These are phyloP conservation scores for Nicotiana rustica DNA, from an alignment of 305 asterid species.

Conservation along the genomic window DNA sequence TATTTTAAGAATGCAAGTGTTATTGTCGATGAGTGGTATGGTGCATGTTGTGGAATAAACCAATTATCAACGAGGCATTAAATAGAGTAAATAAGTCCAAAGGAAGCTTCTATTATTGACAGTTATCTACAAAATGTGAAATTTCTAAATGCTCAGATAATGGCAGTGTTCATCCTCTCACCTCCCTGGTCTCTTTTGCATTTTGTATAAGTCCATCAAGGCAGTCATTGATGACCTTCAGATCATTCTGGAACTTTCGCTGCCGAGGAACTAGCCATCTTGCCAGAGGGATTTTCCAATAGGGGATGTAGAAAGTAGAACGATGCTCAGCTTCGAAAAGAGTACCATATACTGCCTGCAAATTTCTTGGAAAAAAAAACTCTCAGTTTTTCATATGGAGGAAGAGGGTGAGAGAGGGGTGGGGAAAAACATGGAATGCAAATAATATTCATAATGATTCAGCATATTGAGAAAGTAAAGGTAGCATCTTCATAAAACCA, in stretches of 20 bases:
- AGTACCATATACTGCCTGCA: conserved; percentile 96
- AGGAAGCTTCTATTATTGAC: not conserved
- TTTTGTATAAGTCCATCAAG: conserved; percentile 86
- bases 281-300: conserved; percentile 92
- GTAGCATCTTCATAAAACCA: conserved; percentile 21
- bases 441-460: not conserved
- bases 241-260: conserved; percentile 84
- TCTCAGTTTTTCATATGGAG: conserved; percentile 30
- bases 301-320: conserved; percentile 93
- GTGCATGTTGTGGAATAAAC: conserved; percentile 15
- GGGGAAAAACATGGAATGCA: conserved; percentile 19
- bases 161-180: conserved; percentile 44
- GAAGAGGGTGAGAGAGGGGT: conserved; percentile 23
- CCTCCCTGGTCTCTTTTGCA: conserved; percentile 96
- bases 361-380: conserved; percentile 9
- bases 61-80: conserved; percentile 16
- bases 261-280: conserved; percentile 93
- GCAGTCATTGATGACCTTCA: conserved; percentile 85
- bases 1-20: not conserved
- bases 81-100: not conserved
- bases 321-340: conserved; percentile 98
- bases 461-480: conserved; percentile 8
- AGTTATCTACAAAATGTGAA: not conserved
- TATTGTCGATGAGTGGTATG: conserved; percentile 18
- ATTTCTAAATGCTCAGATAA: conserved; percentile 9